Conservation (phyloP, 495 filamentous ascomycete genomes). For the Echria macrotheca region DNA sequence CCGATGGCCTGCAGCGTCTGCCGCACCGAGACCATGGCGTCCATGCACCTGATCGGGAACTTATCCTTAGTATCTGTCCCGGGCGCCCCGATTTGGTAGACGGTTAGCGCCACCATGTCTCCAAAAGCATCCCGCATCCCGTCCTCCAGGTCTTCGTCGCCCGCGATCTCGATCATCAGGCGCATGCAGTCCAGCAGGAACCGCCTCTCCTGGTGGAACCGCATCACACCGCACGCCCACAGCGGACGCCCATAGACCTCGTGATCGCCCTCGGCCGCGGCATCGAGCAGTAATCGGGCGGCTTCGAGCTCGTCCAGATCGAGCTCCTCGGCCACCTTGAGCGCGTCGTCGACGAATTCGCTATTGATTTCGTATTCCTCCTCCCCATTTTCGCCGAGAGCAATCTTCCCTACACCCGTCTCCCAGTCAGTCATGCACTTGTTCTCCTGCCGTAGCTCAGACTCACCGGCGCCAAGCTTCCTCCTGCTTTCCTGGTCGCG, state of each 20-base stretch:
- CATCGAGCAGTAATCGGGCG: conserved; percentile 62
- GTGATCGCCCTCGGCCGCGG: conserved; percentile 60
- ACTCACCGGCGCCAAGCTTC: conserved; percentile 42
- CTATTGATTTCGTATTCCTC: conserved; percentile 79
- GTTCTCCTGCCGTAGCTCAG: background rate
- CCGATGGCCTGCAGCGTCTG: conserved; percentile 62
- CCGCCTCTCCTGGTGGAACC: conserved; percentile 75
- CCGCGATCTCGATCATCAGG: conserved; percentile 60
- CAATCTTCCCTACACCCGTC: conserved; percentile 60
- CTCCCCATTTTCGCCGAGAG: conserved; percentile 25
- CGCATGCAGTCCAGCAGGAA: conserved; percentile 78
- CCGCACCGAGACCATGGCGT: conserved; percentile 67
- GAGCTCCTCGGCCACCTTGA: conserved; percentile 77
- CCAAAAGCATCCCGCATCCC: conserved; percentile 34
- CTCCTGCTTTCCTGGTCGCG: conserved; percentile 62
- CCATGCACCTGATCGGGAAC: conserved; percentile 64
- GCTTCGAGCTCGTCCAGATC: conserved; percentile 86
- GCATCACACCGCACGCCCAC: conserved; percentile 68
- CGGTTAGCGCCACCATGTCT: conserved; percentile 31
- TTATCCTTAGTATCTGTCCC: conserved; percentile 19
- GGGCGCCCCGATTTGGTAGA: conserved; percentile 28
- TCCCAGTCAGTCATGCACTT: conserved; percentile 30
- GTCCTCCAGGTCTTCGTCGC: conserved; percentile 44
- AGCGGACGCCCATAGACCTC: conserved; percentile 60
- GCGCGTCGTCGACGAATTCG: conserved; percentile 73